Conservation (phyloP, 495 filamentous ascomycete genomes). For the Sphaerosporella brunnea region DNA sequence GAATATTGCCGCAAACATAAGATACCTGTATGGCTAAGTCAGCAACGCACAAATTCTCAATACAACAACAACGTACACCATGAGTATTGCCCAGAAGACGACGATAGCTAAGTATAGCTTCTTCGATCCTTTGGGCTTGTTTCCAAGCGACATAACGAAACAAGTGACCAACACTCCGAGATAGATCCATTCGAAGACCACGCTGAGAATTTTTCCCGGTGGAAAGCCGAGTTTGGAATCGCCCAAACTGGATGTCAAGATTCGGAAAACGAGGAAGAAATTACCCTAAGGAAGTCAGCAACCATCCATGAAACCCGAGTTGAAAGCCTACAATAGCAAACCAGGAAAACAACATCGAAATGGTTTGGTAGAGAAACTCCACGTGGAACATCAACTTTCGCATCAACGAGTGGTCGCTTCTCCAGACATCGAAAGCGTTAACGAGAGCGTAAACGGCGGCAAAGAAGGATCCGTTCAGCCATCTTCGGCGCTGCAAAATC, state of each 20-base stretch:
- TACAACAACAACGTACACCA: conserved; percentile 43
- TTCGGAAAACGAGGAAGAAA: conserved; percentile 98
- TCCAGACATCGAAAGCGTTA: conserved; percentile 87
- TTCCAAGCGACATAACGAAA: conserved; percentile 88
- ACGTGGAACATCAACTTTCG: conserved; percentile 78
- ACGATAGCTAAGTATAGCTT: conserved; percentile 93
- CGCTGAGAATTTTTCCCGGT: conserved; percentile 58
- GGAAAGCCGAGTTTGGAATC: conserved; percentile 47
- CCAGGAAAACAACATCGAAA: conserved; percentile 98
- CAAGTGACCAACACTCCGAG: conserved; percentile 79
- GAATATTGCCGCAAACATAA: conserved; percentile 86
- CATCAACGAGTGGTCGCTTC: conserved; percentile 72
- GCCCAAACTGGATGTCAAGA: conserved; percentile 73
- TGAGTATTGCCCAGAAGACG: conserved; percentile 89
- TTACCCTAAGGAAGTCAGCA: conserved; percentile 43
- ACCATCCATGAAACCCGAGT: neutral
- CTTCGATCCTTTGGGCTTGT: conserved; percentile 85
- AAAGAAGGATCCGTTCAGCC: conserved; percentile 98
- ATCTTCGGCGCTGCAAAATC: conserved; percentile 88
- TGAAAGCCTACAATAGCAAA: conserved; percentile 55
- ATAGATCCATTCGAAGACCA: conserved; percentile 94
- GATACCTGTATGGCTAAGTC: conserved; percentile 39
- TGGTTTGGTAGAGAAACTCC: conserved; percentile 83
- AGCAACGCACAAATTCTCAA: conserved; percentile 43
- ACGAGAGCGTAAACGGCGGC: conserved; percentile 88